Base-by-base conservation (phyloP, 495 filamentous ascomycete genomes). In the Penicillium atrosanguineum region DNA sequence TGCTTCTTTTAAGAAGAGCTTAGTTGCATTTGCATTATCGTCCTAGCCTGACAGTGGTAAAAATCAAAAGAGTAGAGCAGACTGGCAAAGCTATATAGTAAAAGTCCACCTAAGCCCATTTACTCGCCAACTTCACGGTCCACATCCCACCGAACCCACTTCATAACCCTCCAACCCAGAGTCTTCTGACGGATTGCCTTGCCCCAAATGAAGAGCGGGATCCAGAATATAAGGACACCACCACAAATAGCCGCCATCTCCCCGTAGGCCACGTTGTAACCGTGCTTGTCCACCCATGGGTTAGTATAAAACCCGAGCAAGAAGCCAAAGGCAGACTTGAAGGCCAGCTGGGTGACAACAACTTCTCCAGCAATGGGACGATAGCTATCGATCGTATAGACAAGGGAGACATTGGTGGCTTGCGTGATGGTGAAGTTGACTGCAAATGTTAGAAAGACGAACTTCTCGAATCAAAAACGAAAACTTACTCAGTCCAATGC, bases 261-360 rank as follows among this genome's bases (percentile, higher is more conserved):
- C 9, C 80, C 78, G 56, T 76, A 83, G 8, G 79, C 77, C 52
- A 71, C 63, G 21, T 66, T 49, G 44, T 83, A 83, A 1, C 79
- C 80, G 4, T 69, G 63, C 49, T 71, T 47, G n/a, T 68, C 64
- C n/a, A 80, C 74, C 81, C 79, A 82, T 0, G 76, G 77, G 48
- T 82, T 84, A 11, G 79, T 83, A 61, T 82, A 83, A 46, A 83
- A 83, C 2, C 78, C 79, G 21, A 84, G 67, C 9, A 82, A 69
- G 57, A 83, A 83, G n/a, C 79, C 79, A 58, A 82, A 82, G 11
- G 77, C 62, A 21, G 74, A 72, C 62, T 84, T 83, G 61, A 82
- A 83, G 3, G 73, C 77, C 21, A 81, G 70, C 4, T 77, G 71
- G 2, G 76, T 67, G 3, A 83, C 68, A 7, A 75, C 77, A 21